Evolutionary conservation across 192 early-diverging fungal species (phyloP).

Genomic region (Haplosporangium gracile): DNA sequence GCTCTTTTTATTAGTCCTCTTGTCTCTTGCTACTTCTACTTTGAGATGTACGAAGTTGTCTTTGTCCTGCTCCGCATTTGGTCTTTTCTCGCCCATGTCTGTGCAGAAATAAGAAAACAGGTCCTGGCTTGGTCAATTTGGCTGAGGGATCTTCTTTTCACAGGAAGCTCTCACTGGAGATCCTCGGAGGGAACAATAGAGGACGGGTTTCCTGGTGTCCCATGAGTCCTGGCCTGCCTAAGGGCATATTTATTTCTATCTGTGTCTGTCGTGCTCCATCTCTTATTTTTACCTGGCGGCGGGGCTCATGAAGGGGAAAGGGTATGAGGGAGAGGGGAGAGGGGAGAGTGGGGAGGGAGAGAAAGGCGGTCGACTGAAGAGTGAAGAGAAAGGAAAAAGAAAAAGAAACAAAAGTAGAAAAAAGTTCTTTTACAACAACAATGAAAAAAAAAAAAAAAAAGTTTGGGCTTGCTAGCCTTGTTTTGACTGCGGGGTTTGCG

Average conservation of each 20-base stretch:
- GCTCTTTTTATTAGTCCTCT: not conserved
- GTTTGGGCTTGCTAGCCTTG: not conserved
- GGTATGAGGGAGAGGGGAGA: not conserved
- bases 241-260: not conserved
- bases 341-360: not conserved
- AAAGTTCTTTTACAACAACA: not conserved
- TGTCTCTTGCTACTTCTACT: not conserved
- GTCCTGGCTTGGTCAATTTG: not conserved
- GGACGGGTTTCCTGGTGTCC: not conserved
- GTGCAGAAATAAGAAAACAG: constrained; percentile 1
- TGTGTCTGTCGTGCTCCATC: not conserved
- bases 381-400: not conserved
- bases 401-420: not conserved
- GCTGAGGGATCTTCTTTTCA: not conserved
- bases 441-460: not conserved
- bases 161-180: not conserved
- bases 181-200: not conserved
- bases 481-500: not conserved
- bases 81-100: not conserved
- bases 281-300: constrained; percentile 7
- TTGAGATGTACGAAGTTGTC: not conserved
- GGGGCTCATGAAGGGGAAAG: constrained; percentile 2
- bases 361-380: constrained; percentile 4
- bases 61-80: not conserved
- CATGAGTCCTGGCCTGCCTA: too few relatives aligned